Evolutionary conservation across 1,284 basidiomycete species (phyloP), one percentile per base, ranked within the genome.

Genomic region (Sanghuangporus weigelae): DNA sequence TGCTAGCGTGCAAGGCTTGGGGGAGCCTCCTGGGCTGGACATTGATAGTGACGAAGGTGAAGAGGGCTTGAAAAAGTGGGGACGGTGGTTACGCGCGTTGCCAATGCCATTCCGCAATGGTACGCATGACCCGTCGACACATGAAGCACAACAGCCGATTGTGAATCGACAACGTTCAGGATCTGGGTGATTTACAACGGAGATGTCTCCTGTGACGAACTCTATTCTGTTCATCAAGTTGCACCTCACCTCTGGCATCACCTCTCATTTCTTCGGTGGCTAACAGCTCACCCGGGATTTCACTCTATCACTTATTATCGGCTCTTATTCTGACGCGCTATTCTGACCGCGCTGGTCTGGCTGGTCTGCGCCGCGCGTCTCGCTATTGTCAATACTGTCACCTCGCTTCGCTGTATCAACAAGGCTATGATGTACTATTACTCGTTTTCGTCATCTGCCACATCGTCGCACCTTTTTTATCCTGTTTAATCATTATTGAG

Each of bases 1-100:
- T 67, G 79, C 85, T 38, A 81, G 77, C 62, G 80, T 90, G 10
- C 86, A 87, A 73, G 88, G 87, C n/a, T 76, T 90, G 31, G 87
- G 88, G 0, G 77, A 76, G 16, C 87, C 87, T 3, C 81, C 83
- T 0, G 84, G 78, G 56, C 64, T 69, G 49, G 75, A 75, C 23
- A 72, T 72, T 7, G 72, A 73, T 21, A 67, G 71, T 6, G 69
- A 68, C 50, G 70, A 72, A 19, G 60, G 57, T 56, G 64, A 63
- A 62, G 65, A 66, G 19, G 57, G 40, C 21, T n/a, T 60, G n/a
- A 23, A 44, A 12, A 23, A 21, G 21, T 60, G 57, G 62, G 39
- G n/a, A 6, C 60, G 60, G 6, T 66, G 61, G 61, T 50, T 64
- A 39, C 55, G 58, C 31, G 12, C 58, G 48, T 56, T 48, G 49